Base-by-base conservation (phyloP, 768 basidiomycete genomes). In the Xanthoconium purpureum region DNA sequence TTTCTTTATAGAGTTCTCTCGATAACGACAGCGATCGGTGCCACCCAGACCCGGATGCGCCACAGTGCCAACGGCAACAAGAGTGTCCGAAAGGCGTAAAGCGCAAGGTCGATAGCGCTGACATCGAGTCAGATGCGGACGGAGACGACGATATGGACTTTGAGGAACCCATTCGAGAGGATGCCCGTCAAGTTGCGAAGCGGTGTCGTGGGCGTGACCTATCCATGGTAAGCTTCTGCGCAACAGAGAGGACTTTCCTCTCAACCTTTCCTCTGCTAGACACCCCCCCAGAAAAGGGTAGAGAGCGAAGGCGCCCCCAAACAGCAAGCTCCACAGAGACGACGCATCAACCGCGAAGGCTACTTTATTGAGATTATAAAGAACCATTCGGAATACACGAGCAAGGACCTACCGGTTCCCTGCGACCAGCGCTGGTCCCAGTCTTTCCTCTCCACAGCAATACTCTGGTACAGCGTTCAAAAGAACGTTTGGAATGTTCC, bases 401-500 rank as follows among this genome's bases (percentile, higher is more conserved):
- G 8, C 11, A 52, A 2, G 28, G 48, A 52, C 20, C 55, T 52
- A 14, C 55, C 36, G 1, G 50, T 51, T 15, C 55, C 55, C 37
- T 56, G 29, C 43, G 50, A 52, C 37, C 36, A 39, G n/a, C 50
- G 50, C 13, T 52, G 50, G 43, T 56, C 54, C 10, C 54, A 42
- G n/a, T 43, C 35, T 8, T 52, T 52, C 43, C 17, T 52, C 30
- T 54, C 55, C 44, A 56, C 55, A 4, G 37, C 51, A 15, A 46
- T 54, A 20, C 55, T 56, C 32, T 55, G 54, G 43, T 56, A 55
- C 38, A 55, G 45, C 33, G 52, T 40, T 18, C 52, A 36, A 29
- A 35, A 37, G 4, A 47, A 47, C 14, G 11, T 55, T 17, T 55
- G 54, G 54, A 35, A 43, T 9, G 47, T 55, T 9, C 40, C 47